Evolutionary conservation across 805 yeast species (phyloP), one percentile per base, ranked within the genome.

Genomic region (Candida gorgasii): DNA sequence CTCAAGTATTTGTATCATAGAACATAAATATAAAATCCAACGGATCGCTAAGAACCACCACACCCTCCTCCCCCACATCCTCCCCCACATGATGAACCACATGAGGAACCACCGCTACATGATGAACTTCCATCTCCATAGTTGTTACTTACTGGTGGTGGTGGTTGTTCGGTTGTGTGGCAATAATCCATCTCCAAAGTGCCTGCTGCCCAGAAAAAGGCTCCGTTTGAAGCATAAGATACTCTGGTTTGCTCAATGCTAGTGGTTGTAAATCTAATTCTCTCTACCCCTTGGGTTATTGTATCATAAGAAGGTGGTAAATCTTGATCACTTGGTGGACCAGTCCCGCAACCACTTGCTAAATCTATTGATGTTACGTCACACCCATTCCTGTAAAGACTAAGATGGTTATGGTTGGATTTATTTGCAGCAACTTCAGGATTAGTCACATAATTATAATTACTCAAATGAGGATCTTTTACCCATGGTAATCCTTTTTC

Each of bases 301-400:
- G 13, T 2, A 11, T 13, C n/a, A n/a, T 33, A 33, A 5, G 19
- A 13, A 22, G 36, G 28, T 13, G 19, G 28, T 12, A 13, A 5
- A 8, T 14, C 7, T n/a, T 11, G 9, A 5, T 15, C 8, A 6
- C 16, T 6, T 16, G 11, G 15, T 16, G 12, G 4, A n/a, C 23
- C 15, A 28, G 18, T 14, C 24, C 40, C 40, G n/a, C 39, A 24
- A 8, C 39, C 39, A 35, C 39, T 35, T 7, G 31, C 39, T n/a
- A 35, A 8, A 17, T 35, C 39, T 16, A 24, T 4, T 14, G 29
- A 19, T 16, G 18, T 9, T 16, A 35, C 14, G 11, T 35, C 30
- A 14, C 4, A 18, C 12, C 39, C 39, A 17, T 35, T 35, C 4
- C 8, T 35, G n/a, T 35, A 35, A 22, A 35, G 28, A 14, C 8